These are phyloP conservation scores for Hyparrhenia diplandra DNA, from an alignment of 176 grass and related monocot species.

Conservation along the genomic window DNA sequence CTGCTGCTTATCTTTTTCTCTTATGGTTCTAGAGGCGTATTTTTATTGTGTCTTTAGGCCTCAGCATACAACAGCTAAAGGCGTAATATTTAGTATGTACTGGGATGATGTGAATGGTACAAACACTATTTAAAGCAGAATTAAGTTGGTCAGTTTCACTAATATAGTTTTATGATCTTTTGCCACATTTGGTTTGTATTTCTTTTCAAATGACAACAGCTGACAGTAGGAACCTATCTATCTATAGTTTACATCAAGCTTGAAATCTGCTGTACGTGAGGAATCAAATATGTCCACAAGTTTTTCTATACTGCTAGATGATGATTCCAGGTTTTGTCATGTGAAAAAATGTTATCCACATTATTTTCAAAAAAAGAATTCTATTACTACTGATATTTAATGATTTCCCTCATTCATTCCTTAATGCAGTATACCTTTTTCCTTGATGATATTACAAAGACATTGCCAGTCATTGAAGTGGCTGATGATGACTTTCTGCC, in stretches of 20 bases:
- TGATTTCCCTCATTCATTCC: constrained; percentile 6
- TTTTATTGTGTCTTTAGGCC: constrained; percentile 54
- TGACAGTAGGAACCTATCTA: neutral
- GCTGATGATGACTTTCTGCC: constrained; percentile 59
- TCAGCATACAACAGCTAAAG: constrained; percentile 85
- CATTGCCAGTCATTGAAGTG: constrained; percentile 63
- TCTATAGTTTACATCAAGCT: constrained; percentile 58
- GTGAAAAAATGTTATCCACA: neutral
- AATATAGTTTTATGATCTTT: constrained; percentile 16
- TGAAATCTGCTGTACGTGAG: constrained; percentile 54
- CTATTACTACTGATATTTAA: constrained; percentile 9
- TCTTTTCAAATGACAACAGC: neutral
- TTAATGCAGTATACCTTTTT: constrained; percentile 81
- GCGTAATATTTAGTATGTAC: constrained; percentile 79
- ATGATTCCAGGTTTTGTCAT: constrained; percentile 78
- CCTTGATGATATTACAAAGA: constrained; percentile 85
- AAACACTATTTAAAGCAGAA: constrained; percentile 73
- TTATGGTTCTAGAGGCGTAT: constrained; percentile 7
- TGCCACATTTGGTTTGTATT: constrained; percentile 10
- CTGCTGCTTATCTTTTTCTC: constrained; percentile 6
- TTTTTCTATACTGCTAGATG: constrained; percentile 65
- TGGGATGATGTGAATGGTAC: constrained; percentile 94
- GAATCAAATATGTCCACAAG: constrained; percentile 53
- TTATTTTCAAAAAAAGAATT: neutral
- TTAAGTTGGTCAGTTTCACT: constrained; percentile 38